A percentile compares a stretch with the other conserved stretches of the same genome.
phyloP scores from a whole-genome alignment of 2,329 filamentous ascomycete species.

The Aspergillus aculeatus region DNA sequence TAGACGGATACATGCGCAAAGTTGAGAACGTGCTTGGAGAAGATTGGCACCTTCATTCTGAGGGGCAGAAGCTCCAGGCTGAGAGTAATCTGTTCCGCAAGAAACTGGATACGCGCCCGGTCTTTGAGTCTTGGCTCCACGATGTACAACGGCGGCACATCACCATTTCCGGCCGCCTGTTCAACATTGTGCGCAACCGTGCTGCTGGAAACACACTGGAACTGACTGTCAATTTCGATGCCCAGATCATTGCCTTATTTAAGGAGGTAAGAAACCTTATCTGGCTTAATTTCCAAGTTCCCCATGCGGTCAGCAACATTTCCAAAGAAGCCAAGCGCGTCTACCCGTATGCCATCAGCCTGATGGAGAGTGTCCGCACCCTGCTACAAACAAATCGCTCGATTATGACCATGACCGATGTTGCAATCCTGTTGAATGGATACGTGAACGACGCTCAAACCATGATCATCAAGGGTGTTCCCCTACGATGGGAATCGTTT shows the following conservation, averaged over 20 bases:
- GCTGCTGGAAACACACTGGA: constrained; percentile 88
- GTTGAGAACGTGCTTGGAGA: constrained; percentile 96
- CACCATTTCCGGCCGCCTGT: constrained; percentile 86
- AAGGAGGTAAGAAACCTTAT: constrained; percentile 96
- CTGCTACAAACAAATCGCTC: constrained; percentile 83
- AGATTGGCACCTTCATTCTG: constrained; percentile 90
- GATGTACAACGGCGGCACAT: constrained; percentile 87
- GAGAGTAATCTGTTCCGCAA: constrained; percentile 93
- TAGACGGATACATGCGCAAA: constrained; percentile 96
- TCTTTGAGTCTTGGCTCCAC: constrained; percentile 92
- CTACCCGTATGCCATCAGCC: constrained; percentile 93
- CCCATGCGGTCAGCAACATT: constrained; percentile 89
- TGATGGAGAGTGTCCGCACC: constrained; percentile 98
- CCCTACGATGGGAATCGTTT: constrained; percentile 94
- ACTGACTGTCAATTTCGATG: constrained; percentile 92
- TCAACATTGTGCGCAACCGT: constrained; percentile 82
- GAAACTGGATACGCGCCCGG: constrained; percentile 89
- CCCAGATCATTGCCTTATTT: constrained; percentile 94
- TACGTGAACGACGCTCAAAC: constrained; percentile 88
- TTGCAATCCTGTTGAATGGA: constrained; percentile 81
- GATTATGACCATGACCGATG: constrained; percentile 81
- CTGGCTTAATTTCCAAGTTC: constrained; percentile 92
- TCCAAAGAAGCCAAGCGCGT: constrained; percentile 99
- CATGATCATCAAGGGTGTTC: constrained; percentile 81
- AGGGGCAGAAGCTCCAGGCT: constrained; percentile 88